Conservation (phyloP, 768 basidiomycete species). For the Trichaptum fuscoviolaceum region DNA sequence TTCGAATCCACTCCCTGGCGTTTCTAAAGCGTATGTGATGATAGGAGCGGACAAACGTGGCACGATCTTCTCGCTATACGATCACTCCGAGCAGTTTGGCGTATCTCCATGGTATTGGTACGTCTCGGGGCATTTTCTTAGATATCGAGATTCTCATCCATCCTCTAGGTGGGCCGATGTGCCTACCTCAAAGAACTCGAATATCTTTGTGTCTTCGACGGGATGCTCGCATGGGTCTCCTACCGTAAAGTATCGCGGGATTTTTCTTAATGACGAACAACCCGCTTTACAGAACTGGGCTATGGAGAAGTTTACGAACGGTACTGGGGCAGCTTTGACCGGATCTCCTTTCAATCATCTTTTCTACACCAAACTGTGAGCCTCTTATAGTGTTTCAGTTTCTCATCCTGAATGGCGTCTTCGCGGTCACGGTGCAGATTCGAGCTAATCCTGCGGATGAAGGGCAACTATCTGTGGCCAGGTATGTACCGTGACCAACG, state of each 20-base stretch:
- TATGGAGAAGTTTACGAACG: slow-evolving; percentile 60
- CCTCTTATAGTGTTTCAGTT: slow-evolving; percentile 15
- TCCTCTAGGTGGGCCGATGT: slow-evolving; percentile 69
- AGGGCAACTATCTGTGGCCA: slow-evolving; percentile 71
- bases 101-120: slow-evolving; percentile 69
- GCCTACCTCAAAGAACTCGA: slow-evolving; percentile 44
- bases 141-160: not conserved
- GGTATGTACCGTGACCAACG: slow-evolving; percentile 21
- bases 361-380: slow-evolving; percentile 52
- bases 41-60: slow-evolving; percentile 67
- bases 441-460: slow-evolving; percentile 60
- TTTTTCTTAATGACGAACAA: slow-evolving; percentile 76
- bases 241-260: slow-evolving; percentile 64
- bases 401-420: not conserved
- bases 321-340: slow-evolving; percentile 42
- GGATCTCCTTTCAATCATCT: slow-evolving; percentile 60
- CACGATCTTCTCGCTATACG: slow-evolving; percentile 61
- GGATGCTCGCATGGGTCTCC: slow-evolving; percentile 52
- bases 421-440: slow-evolving; percentile 43
- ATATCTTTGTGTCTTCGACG: slow-evolving; percentile 39
- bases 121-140: slow-evolving; percentile 16
- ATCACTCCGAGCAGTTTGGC: slow-evolving; percentile 66
- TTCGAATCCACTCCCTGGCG: slow-evolving; percentile 49
- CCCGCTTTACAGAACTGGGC: slow-evolving; percentile 72
- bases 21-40: slow-evolving; percentile 59